A percentile compares a stretch with the other conserved stretches of the same genome.
These are phyloP conservation scores for Synchytrium microbalum DNA, from an alignment of 371 early-diverging fungal species.

Conservation along the genomic window DNA sequence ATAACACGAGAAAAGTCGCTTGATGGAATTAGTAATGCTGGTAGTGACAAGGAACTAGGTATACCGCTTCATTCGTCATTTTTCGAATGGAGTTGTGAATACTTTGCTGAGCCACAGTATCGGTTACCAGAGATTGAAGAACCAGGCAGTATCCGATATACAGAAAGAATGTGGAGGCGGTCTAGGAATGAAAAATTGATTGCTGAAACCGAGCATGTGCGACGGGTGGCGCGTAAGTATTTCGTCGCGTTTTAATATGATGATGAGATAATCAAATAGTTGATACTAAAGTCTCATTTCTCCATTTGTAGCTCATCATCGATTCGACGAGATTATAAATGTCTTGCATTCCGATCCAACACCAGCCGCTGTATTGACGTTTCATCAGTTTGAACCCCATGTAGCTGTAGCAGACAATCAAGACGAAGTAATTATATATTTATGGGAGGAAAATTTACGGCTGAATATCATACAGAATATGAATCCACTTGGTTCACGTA, in stretches of 20 bases:
- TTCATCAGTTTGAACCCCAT: constrained; percentile 75
- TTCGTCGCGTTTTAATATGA: not conserved
- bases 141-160: constrained; percentile 71
- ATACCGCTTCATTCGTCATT: constrained; percentile 44
- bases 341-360: constrained; percentile 15
- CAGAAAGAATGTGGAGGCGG: constrained; percentile 69
- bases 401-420: constrained; percentile 61
- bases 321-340: constrained; percentile 6
- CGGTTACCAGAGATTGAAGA: constrained; percentile 73
- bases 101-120: constrained; percentile 87
- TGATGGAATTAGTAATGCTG: constrained; percentile 16
- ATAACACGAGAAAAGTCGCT: not conserved
- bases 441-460: constrained; percentile 58
- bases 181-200: constrained; percentile 62
- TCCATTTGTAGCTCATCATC: not conserved
- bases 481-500: constrained; percentile 57
- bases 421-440: constrained; percentile 57
- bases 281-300: not conserved
- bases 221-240: not conserved
- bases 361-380: constrained; percentile 22
- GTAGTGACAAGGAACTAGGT: constrained; percentile 4
- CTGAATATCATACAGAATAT: constrained; percentile 60
- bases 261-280: not conserved
- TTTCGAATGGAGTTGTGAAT: constrained; percentile 79
- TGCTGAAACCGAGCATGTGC: constrained; percentile 37